Percentiles rank a stretch among this genome's conserved stretches.
phyloP scores from a whole-genome alignment of 352 stramenopile species.

The Phytopythium chamaehyphon region DNA sequence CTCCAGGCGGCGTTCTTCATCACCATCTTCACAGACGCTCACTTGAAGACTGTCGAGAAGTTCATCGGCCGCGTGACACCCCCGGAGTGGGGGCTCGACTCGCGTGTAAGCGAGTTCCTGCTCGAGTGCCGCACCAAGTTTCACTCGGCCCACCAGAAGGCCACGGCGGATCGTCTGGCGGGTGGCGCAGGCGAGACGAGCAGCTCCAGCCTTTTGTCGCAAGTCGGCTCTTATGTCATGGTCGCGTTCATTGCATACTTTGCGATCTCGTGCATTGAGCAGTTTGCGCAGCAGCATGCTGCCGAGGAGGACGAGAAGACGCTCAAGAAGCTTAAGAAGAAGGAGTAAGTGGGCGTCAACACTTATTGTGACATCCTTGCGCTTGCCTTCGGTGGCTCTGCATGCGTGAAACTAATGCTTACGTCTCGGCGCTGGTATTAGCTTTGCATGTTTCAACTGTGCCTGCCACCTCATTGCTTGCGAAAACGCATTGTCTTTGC shows the following conservation, averaged over 20 bases:
- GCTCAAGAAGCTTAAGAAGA: constrained; percentile 66
- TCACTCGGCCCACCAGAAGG: constrained; percentile 67
- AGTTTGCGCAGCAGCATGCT: constrained; percentile 88
- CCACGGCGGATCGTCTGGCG: constrained; percentile 42
- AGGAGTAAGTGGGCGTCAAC: not conserved
- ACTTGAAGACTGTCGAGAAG: constrained; percentile 82
- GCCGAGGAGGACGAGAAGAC: constrained; percentile 86
- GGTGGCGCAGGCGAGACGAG: constrained; percentile 25
- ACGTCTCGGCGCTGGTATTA: no score
- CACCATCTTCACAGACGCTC: constrained; percentile 86
- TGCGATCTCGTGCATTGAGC: constrained; percentile 87
- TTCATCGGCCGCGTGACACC: constrained; percentile 79
- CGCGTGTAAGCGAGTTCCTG: constrained; percentile 81
- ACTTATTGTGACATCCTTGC: not conserved
- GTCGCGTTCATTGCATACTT: constrained; percentile 89
- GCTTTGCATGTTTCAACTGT: no score
- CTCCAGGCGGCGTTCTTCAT: constrained; percentile 90
- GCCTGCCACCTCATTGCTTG: no score
- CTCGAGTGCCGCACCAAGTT: constrained; percentile 86
- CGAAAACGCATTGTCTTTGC: not conserved
- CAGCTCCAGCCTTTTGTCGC: constrained; percentile 70
- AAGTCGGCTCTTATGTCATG: constrained; percentile 79
- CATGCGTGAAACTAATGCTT: no score
- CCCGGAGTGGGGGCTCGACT: constrained; percentile 65
- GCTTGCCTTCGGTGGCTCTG: not conserved